A percentile compares a stretch with the other conserved stretches of the same genome.
Evolutionary conservation across 2,329 filamentous ascomycete genomes (phyloP).

Genomic region (Xylaria sp.): DNA sequence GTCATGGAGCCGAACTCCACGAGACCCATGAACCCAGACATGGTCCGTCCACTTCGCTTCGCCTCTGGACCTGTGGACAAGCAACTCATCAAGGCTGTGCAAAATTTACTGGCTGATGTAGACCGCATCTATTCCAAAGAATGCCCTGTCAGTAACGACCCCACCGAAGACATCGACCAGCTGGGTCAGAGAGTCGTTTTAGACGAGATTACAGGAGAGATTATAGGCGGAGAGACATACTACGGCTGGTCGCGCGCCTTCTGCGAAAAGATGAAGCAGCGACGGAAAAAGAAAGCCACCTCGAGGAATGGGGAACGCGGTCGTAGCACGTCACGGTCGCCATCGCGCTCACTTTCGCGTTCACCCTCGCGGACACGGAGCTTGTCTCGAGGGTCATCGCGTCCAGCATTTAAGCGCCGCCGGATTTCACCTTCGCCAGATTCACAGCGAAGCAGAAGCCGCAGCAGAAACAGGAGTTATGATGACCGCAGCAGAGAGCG

Average conservation of each 20-base stretch:
- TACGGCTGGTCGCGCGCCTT: constrained; percentile 89
- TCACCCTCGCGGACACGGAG: constrained; percentile 44
- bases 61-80: constrained; percentile 74
- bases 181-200: constrained; percentile 75
- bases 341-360: constrained; percentile 46
- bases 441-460: constrained; percentile 50
- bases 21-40: constrained; percentile 75
- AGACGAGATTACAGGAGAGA: constrained; percentile 74
- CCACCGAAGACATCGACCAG: constrained; percentile 74
- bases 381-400: constrained; percentile 52
- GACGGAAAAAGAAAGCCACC: constrained; percentile 52
- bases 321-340: constrained; percentile 51
- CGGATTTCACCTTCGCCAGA: constrained; percentile 53
- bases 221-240: constrained; percentile 77
- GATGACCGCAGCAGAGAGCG: constrained; percentile 45
- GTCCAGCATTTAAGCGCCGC: constrained; percentile 55
- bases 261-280: constrained; percentile 81
- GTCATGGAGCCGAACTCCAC: constrained; percentile 81
- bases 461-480: constrained; percentile 45
- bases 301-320: constrained; percentile 41
- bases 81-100: constrained; percentile 74
- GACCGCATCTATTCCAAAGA: constrained; percentile 73
- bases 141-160: constrained; percentile 57
- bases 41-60: constrained; percentile 78
- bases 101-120: constrained; percentile 74